Base-by-base conservation (phyloP, 177 flowering plant species). In the Vitis hybrid region DNA sequence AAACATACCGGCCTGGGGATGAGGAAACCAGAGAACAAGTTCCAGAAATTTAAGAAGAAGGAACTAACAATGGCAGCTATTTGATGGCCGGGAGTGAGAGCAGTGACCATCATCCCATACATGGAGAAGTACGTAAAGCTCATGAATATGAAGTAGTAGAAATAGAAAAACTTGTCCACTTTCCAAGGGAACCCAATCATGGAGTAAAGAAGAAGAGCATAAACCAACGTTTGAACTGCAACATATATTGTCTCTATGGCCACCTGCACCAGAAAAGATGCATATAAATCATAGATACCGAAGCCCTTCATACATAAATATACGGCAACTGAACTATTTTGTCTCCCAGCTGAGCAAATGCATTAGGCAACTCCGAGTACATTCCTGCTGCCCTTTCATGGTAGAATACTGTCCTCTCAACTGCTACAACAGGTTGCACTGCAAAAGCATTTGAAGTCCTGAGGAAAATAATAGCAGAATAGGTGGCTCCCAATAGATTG, bases 61-160 rank as follows among this genome's bases (percentile, higher is more conserved):
- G 86, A 77, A 87, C 86, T 82, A 14, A 67, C 60, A 63, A 87
- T 80, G 45, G 85, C 85, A 61, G 91, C 91, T 66, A 87, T 66
- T 64, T 82, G 84, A 65, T 75, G 81, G 63, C 78, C 80, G 0
- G 92, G 94, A 50, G 87, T 88, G 34, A 88, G 81, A 1, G 91
- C 88, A 19, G 87, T 84, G 26, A 81, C 74, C 92, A 90, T 87
- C 92, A 88, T 88, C 26, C 92, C 92, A 30, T 88, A 88, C 74
- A 84, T 17, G n/a, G n/a, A n/a, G 4, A 85, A 85, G 81, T 83
- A 83, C 52, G 79, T 56, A 68, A 83, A 84, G 72, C 83, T 74
- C 86, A 82, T 85, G 62, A 73, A 80, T 15, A 89, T 80, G 79
- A 79, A 89, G 80, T 77, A 86, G 82, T 76, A 84, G 80, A 87